Evolutionary conservation across 805 yeast species (phyloP).

Genomic region (Grigorovia humatica): DNA sequence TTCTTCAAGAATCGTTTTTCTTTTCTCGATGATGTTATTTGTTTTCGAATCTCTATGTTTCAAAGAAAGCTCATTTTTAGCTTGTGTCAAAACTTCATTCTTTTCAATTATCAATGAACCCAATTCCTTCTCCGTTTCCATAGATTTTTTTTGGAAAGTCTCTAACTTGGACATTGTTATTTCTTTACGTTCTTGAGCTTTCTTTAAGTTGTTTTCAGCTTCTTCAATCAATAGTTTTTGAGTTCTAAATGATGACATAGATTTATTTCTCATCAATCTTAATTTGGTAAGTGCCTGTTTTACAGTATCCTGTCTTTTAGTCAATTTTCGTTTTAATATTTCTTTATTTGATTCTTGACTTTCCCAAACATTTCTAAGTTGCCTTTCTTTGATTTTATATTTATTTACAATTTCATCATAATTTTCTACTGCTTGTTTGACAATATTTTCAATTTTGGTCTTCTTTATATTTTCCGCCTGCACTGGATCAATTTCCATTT

Average conservation of each 20-base stretch:
- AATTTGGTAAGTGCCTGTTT: constrained; percentile 7
- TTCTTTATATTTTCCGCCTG: not conserved
- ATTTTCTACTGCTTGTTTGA: constrained; percentile 1
- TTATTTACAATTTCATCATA: not conserved
- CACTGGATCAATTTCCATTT: not conserved
- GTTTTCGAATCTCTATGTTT: constrained; percentile 11
- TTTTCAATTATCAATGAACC: constrained; percentile 8
- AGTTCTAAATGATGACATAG: constrained; percentile 5
- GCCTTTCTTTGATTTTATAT: constrained; percentile 5
- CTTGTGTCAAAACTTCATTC: constrained; percentile 10
- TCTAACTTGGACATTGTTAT: constrained; percentile 15
- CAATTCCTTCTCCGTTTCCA: constrained; percentile 5
- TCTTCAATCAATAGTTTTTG: constrained; percentile 13
- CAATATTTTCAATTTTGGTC: constrained; percentile 1
- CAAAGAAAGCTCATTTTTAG: constrained; percentile 12
- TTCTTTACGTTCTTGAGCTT: constrained; percentile 8
- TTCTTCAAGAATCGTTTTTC: constrained; percentile 13
- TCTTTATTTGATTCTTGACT: constrained; percentile 11
- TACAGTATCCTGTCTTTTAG: constrained; percentile 17
- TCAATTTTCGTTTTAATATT: constrained; percentile 17
- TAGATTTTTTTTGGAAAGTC: constrained; percentile 9
- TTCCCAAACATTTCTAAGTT: constrained; percentile 7
- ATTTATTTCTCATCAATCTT: constrained; percentile 5
- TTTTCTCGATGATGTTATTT: constrained; percentile 7
- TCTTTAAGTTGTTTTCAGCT: constrained; percentile 6